Evolutionary conservation across 208 protist genomes (phyloP), one percentile per base, ranked within the genome.

Genomic region (Leishmania turanica): DNA sequence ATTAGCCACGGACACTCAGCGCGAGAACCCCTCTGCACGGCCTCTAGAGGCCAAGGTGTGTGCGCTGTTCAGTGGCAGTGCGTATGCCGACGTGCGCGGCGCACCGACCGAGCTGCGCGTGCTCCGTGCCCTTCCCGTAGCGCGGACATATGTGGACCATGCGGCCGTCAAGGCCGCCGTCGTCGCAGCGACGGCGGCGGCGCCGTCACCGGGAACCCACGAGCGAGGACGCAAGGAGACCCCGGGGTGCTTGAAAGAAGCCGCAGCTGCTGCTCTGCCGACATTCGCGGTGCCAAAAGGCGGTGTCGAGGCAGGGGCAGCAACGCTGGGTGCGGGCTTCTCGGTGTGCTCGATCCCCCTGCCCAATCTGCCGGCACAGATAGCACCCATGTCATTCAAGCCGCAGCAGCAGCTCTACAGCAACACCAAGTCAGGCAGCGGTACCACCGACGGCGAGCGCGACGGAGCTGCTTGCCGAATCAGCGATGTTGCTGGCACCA

Each of bases 1-100:
- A 9, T 24, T 17, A 4, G 69, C 47, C 42, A 51, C 69, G 2
- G 69, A 73, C 3, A 45, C 69, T 73, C 69, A 73, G 42, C 69
- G 45, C 45, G 45, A 73, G 69, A 73, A 17, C 51, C 11, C 72
- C 19, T 15, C 34, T 27, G 19, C 34, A 24, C 62, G 27, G 4
- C 62, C 47, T 11, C 47, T 79, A 0, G 76, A 79, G 37, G 56
- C 49, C 40, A 79, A 79, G 37, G n/a, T 79, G 1, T 31, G n/a
- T 71, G 76, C 76, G 1, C 3, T 79, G 60, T 79, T 79, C 64
- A 58, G 64, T 31, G 76, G 76, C 42, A 79, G 76, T 45, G 27
- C 47, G 27, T 79, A 79, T 53, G n/a, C 76, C n/a, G 76, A 37
- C 15, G 42, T 31, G 1, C 45, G 56, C 8, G 11, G 56, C 8